phyloP scores from a whole-genome alignment of 2,329 filamentous ascomycete species.

The Epichloe coenophiala region DNA sequence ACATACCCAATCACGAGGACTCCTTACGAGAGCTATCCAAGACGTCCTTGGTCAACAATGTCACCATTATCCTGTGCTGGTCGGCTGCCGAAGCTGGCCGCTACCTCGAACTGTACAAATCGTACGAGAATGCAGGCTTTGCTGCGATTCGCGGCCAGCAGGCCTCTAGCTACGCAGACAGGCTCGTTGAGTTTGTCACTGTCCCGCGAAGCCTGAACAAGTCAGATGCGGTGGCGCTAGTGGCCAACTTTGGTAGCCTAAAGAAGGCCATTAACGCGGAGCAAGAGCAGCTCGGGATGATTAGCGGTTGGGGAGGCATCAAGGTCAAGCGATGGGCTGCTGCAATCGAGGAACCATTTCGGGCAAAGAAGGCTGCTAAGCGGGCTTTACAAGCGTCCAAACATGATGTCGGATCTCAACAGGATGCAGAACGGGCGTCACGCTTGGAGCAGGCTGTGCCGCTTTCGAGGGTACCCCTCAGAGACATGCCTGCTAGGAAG shows the following conservation, averaged over 20 bases:
- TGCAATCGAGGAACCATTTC: constrained; percentile 74
- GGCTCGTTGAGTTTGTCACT: constrained; percentile 84
- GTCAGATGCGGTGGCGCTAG: constrained; percentile 79
- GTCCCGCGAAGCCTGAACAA: constrained; percentile 85
- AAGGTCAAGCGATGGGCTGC: constrained; percentile 81
- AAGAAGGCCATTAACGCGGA: constrained; percentile 77
- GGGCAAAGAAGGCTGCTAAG: constrained; percentile 57
- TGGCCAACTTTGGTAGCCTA: constrained; percentile 84
- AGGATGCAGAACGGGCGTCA: constrained; percentile 10
- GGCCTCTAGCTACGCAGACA: constrained; percentile 70
- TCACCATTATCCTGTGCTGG: constrained; percentile 90
- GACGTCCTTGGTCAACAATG: constrained; percentile 80
- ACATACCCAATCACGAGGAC: constrained; percentile 90
- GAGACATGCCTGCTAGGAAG: constrained; percentile 22
- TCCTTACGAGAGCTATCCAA: constrained; percentile 81
- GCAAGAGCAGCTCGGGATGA: constrained; percentile 67
- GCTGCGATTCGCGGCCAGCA: constrained; percentile 77
- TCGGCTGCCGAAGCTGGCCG: constrained; percentile 83
- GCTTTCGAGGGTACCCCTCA: constrained; percentile 25
- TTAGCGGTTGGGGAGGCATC: constrained; percentile 91
- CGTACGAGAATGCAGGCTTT: constrained; percentile 72
- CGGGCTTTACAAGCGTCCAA: constrained; percentile 14
- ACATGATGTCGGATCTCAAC: neutral
- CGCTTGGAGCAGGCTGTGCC: constrained; percentile 26
- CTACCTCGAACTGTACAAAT: constrained; percentile 91